These are phyloP conservation scores for Sarocladium kiliense DNA, from an alignment of 2,329 filamentous ascomycete genomes.

Conservation along the genomic window DNA sequence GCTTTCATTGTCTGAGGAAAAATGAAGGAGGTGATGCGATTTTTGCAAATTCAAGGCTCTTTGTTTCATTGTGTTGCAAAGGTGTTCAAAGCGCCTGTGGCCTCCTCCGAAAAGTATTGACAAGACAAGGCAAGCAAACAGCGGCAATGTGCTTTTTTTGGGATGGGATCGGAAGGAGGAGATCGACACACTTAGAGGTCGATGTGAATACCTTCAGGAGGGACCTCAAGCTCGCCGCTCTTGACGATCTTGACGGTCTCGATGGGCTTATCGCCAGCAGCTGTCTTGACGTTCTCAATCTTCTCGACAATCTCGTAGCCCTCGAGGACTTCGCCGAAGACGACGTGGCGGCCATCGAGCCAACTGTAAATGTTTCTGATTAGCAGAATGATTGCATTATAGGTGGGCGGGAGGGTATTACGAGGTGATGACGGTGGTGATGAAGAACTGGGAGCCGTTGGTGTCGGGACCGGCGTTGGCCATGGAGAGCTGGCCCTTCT, in stretches of 20 bases:
- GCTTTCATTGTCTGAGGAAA: background rate
- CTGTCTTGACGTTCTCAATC: slow-evolving; percentile 69
- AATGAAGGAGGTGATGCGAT: background rate
- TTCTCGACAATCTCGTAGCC: slow-evolving; percentile 75
- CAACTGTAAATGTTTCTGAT: slow-evolving; percentile 45
- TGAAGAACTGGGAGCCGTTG: slow-evolving; percentile 89
- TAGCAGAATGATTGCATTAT: background rate
- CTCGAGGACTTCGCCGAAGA: slow-evolving; percentile 85
- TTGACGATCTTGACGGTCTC: slow-evolving; percentile 71
- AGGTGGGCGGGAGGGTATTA: slow-evolving; percentile 32
- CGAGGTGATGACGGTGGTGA: slow-evolving; percentile 76
- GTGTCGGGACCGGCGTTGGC: slow-evolving; percentile 81
- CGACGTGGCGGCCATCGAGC: slow-evolving; percentile 80
- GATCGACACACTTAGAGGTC: slow-evolving; percentile 60
- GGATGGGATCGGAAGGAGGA: background rate
- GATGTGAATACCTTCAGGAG: slow-evolving; percentile 87
- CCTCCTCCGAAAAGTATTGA: background rate
- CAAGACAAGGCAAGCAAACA: background rate
- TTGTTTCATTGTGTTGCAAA: background rate
- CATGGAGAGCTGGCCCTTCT: slow-evolving; percentile 80
- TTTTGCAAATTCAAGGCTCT: background rate
- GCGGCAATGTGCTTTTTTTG: background rate
- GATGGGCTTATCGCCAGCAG: slow-evolving; percentile 61
- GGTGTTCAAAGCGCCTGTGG: background rate
- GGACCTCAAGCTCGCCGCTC: slow-evolving; percentile 78